Conservation (phyloP, 495 filamentous ascomycete species). For the Tuber brumale region DNA sequence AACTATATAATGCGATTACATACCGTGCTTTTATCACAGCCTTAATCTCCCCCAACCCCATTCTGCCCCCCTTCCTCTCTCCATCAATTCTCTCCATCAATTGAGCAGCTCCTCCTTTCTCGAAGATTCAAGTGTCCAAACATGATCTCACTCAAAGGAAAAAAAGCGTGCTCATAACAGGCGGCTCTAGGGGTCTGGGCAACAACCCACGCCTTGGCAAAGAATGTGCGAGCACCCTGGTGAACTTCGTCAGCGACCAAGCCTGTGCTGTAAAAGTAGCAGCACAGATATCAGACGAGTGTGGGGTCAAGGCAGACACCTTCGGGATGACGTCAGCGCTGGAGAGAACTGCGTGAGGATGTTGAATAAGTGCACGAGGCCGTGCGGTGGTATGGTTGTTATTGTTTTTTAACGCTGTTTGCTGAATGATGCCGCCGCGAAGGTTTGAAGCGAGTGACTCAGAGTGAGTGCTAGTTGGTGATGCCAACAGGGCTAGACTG, state of each 20-base stretch:
- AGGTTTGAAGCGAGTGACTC: background rate
- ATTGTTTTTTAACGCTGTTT: too few species aligned
- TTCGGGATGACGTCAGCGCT: slow-evolving; percentile 47
- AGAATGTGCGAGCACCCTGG: slow-evolving; percentile 58
- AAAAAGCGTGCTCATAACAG: slow-evolving; percentile 61
- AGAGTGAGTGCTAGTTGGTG: background rate
- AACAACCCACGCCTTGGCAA: slow-evolving; percentile 59
- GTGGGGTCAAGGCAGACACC: slow-evolving; percentile 51
- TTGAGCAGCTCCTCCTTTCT: background rate
- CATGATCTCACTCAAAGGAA: slow-evolving; percentile 45
- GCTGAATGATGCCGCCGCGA: background rate
- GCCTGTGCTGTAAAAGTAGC: slow-evolving; percentile 51
- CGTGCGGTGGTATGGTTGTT: slow-evolving; percentile 57
- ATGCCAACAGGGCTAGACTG: slow-evolving; percentile 1
- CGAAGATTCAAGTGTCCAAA: background rate
- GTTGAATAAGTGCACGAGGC: slow-evolving; percentile 52
- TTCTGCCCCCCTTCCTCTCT: background rate
- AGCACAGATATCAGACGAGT: slow-evolving; percentile 47
- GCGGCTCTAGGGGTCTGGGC: slow-evolving; percentile 63
- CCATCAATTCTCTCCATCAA: background rate
- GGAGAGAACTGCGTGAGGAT: background rate
- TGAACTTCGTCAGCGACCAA: slow-evolving; percentile 61
- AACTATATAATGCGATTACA: too few species aligned
- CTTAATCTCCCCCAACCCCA: background rate
- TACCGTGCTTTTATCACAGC: background rate